Evolutionary conservation across 306 rosid species (phyloP), one percentile per base, ranked within the genome.

Genomic region (Quercus bicolor): DNA sequence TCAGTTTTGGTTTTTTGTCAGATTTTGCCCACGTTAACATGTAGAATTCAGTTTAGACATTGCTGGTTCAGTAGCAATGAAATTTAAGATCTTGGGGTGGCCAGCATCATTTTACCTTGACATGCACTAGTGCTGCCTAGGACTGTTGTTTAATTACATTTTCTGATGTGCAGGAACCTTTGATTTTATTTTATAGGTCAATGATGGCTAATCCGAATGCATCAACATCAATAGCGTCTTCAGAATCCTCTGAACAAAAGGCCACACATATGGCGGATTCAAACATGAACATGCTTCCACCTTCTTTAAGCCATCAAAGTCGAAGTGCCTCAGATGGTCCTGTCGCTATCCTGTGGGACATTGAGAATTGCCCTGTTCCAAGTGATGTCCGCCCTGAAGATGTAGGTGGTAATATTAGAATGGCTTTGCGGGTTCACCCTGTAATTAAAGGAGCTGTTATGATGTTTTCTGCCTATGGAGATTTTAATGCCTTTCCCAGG

Each of bases 381-480:
- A 91, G 97, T 84, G 97, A 90, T 82, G 98, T 95, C 55, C 98
- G 96, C 61, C 89, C 99, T 57, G 98, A 95, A 82, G 98, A 95
- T 76, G 98, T 95, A 40, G 98, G 90, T 10, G 96, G 95, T 74
- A 93, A 93, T 84, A 93, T 95, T 75, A 91, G 96, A 85, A 90
- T 95, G 99, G 97, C 98, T 86, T 87, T 95, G 86, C 89, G 79
- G 75, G 96, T 93, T 55, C 99, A 95, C 73, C 99, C 98, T 3
- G 74, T 95, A 52, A 95, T 95, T 73, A 84, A 84, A 84, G 99
- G 98, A 83, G 96, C 94, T 48, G 99, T 95, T 70, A 82, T 83
- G 89, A 45, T 77, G 83, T 95, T 95, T 86, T 88, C 97, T 75
- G 98, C 98, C 5, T 95, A 91, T 80, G 99, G 99, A 29, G 98